These are phyloP conservation scores for Umbelopsis vinacea DNA, from an alignment of 192 early-diverging fungal species.

Conservation along the genomic window DNA sequence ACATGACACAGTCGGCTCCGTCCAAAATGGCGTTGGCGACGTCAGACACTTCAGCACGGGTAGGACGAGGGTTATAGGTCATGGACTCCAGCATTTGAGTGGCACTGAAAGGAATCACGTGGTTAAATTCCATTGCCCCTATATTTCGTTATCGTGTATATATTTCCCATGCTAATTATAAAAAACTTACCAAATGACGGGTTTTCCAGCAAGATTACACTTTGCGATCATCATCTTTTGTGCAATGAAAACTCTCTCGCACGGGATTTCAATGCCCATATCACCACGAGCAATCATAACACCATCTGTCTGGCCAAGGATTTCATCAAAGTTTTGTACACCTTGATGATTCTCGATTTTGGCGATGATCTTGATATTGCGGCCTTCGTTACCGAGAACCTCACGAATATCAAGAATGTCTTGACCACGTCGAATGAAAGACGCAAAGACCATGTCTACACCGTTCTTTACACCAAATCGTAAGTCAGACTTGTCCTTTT, in stretches of 20 bases:
- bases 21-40: constrained; percentile 98
- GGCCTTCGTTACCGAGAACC: constrained; percentile 80
- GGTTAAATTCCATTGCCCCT: not conserved
- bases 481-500: constrained; percentile 92
- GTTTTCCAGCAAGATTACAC: constrained; percentile 96
- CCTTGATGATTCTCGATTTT: constrained; percentile 99
- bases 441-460: constrained; percentile 95
- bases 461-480: constrained; percentile 91
- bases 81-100: constrained; percentile 99
- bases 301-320: constrained; percentile 90
- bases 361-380: constrained; percentile 91
- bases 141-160: not conserved
- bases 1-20: constrained; percentile 98
- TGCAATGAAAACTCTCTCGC: constrained; percentile 88
- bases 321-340: constrained; percentile 98
- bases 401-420: constrained; percentile 90
- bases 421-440: constrained; percentile 92
- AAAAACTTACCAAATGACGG: constrained; percentile 77
- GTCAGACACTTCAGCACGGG: constrained; percentile 97
- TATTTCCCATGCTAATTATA: too few relatives aligned
- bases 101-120: constrained; percentile 57
- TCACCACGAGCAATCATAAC: constrained; percentile 99
- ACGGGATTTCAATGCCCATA: constrained; percentile 96
- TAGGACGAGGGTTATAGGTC: constrained; percentile 96
- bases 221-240: constrained; percentile 99